Evolutionary conservation across 164 flowering plant genomes (phyloP).

Genomic region (Macadamia integrifolia): DNA sequence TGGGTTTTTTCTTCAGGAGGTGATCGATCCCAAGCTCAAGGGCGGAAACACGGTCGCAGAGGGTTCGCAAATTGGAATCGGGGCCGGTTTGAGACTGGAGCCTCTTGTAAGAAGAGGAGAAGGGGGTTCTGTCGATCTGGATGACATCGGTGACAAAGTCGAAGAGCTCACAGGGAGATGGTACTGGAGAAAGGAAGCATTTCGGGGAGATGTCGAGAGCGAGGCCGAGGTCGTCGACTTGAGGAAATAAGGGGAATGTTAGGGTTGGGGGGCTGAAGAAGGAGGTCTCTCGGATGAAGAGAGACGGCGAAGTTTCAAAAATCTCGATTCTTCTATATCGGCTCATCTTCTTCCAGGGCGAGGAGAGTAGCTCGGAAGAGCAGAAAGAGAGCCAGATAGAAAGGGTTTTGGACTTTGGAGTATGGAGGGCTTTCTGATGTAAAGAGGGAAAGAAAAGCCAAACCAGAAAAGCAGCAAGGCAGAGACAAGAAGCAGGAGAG

Average conservation of each 20-base stretch:
- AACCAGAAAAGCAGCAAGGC: too few species aligned
- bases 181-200: slow-evolving; percentile 11
- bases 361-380: neutral
- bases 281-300: slow-evolving; percentile 33
- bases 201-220: slow-evolving; percentile 25
- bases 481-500: too few species aligned
- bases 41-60: slow-evolving; percentile 49
- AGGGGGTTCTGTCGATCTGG: slow-evolving; percentile 44
- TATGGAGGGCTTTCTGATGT: too few species aligned
- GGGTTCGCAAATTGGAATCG: slow-evolving; percentile 31
- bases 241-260: slow-evolving; percentile 26
- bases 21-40: slow-evolving; percentile 40
- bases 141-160: slow-evolving; percentile 51
- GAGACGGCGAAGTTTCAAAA: slow-evolving; percentile 30
- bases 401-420: neutral
- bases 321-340: slow-evolving; percentile 41
- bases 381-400: neutral
- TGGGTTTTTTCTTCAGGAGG: slow-evolving; percentile 13
- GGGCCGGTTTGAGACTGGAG: slow-evolving; percentile 16
- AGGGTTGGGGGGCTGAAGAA: slow-evolving; percentile 23
- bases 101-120: slow-evolving; percentile 27
- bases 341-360: slow-evolving; percentile 32
- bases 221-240: slow-evolving; percentile 27
- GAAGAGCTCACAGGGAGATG: slow-evolving; percentile 24
- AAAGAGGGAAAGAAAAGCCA: too few species aligned